Evolutionary conservation across 2,329 filamentous ascomycete species (phyloP), one percentile per base, ranked within the genome.

Genomic region (Diplodia mutila): DNA sequence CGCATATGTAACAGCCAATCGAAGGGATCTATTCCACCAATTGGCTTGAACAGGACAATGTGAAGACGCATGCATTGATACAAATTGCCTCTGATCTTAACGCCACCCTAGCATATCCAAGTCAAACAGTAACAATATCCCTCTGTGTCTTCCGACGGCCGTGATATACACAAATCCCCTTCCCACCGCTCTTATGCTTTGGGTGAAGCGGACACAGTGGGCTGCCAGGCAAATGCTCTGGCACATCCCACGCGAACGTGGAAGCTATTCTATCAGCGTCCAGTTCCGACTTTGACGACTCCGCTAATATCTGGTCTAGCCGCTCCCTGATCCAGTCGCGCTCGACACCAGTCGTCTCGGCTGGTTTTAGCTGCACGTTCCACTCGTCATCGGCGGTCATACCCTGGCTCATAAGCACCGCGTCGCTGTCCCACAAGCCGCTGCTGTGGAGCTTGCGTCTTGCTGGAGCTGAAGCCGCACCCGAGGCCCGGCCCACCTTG

Each of bases 211-310:
- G 82, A 72, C 82, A 84, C 2, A 83, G 68, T 8, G 80, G 80
- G 65, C 79, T 81, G 6, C 67, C 76, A 1, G 80, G 79, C 7
- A 83, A 68, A 71, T 84, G 82, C 69, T 84, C 82, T 2, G 82
- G 81, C 1, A 80, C 69, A 18, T 80, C 72, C 72, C 80, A 76
- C 61, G 80, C 79, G 51, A 81, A 77, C 42, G 74, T 75, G 12
- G 73, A 68, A 25, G 69, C 67, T 16, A 74, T 75, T 21, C 21
- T 16, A 2, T 21, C 16, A 21, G 16, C 32, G 16, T 25, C 49
- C 29, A 14, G 0, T 6, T 23, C 52, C 25, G 11, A 16, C 39
- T 14, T 29, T n/a, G 53, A 6, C 9, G 32, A 14, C 7, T 61
- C 65, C 16, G 32, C 11, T 55, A 67, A 11, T 2, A 63, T 64